Evolutionary conservation across 345 rosid species (phyloP).

Genomic region (Eucalyptus cloeziana): DNA sequence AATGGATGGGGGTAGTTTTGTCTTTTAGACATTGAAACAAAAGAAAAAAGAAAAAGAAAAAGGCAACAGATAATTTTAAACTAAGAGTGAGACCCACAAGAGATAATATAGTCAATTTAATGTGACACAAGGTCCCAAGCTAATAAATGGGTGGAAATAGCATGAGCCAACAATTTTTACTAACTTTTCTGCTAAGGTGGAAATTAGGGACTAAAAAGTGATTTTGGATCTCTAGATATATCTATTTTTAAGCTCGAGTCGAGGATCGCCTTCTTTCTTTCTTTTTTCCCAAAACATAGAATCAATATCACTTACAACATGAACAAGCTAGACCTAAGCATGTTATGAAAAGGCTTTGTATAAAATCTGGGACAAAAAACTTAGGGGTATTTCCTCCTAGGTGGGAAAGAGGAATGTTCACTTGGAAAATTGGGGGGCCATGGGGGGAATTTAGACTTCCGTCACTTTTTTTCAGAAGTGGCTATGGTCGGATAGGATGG

Average conservation of each 20-base stretch:
- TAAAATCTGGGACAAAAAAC: too few species aligned
- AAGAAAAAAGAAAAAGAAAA: not conserved
- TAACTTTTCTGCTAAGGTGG: not conserved
- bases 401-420: too few species aligned
- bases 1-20: not conserved
- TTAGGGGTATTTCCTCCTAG: too few species aligned
- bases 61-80: not conserved
- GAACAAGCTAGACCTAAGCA: not conserved
- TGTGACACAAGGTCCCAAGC: not conserved
- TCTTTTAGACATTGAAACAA: not conserved
- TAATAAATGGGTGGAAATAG: not conserved
- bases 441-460: too few species aligned
- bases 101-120: too few species aligned
- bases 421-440: too few species aligned
- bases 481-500: too few species aligned
- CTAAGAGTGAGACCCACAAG: not conserved
- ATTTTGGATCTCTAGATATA: not conserved
- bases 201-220: not conserved
- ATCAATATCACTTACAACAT: not conserved
- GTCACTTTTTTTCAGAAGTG: too few species aligned
- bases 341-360: too few species aligned
- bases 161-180: not conserved
- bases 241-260: not conserved
- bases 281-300: not conserved
- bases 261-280: not conserved